Conservation (phyloP, 2,329 filamentous ascomycete species). For the Trichoderma sp. region DNA sequence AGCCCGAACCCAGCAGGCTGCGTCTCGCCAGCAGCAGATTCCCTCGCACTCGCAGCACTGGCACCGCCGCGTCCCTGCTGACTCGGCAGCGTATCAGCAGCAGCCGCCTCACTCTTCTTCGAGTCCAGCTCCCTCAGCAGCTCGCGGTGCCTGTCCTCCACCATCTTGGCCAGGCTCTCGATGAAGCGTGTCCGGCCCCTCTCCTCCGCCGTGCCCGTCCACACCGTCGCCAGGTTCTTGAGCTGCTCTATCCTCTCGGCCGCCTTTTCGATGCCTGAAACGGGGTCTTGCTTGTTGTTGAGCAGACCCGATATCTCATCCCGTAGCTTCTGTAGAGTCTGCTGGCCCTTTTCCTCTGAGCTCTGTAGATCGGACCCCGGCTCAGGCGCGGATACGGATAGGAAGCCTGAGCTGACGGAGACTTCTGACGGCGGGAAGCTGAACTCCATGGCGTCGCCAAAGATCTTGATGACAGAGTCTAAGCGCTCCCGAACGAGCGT, state of each 20-base stretch:
- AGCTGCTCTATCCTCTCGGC: constrained; percentile 74
- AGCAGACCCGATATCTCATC: constrained; percentile 73
- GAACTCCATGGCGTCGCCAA: constrained; percentile 96
- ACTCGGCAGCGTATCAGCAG: neutral
- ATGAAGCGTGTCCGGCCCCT: constrained; percentile 81
- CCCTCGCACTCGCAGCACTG: constrained; percentile 36
- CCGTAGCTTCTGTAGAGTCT: constrained; percentile 70
- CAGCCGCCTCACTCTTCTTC: constrained; percentile 39
- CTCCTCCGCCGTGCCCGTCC: constrained; percentile 95
- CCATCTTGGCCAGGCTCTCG: constrained; percentile 75
- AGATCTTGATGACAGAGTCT: constrained; percentile 85
- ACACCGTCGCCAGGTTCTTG: constrained; percentile 74
- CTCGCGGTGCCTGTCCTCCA: constrained; percentile 71
- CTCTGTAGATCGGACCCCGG: constrained; percentile 64
- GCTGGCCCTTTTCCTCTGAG: constrained; percentile 84
- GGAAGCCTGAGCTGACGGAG: constrained; percentile 79
- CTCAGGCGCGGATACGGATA: constrained; percentile 87
- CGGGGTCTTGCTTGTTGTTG: constrained; percentile 56
- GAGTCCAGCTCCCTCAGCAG: constrained; percentile 55
- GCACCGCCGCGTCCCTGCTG: constrained; percentile 34
- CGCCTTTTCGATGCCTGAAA: constrained; percentile 73
- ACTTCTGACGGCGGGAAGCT: constrained; percentile 85
- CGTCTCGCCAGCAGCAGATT: constrained; percentile 42
- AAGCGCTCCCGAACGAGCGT: constrained; percentile 81
- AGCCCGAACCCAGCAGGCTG: constrained; percentile 58